These are phyloP conservation scores for Tephrocybe sp. DNA, from an alignment of 768 basidiomycete genomes.

Conservation along the genomic window DNA sequence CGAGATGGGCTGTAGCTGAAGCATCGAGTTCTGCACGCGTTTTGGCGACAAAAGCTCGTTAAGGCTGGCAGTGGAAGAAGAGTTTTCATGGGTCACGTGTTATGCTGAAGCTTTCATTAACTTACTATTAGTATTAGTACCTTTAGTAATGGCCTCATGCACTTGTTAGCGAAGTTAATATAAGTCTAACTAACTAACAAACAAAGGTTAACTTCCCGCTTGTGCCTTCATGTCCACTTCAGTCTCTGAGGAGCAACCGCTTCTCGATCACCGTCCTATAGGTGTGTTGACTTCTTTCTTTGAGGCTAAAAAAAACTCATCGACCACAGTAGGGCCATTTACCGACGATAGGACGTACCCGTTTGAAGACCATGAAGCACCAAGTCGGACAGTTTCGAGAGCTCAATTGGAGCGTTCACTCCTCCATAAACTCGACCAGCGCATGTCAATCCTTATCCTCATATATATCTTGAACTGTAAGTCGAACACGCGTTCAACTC, in stretches of 20 bases:
- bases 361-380: background rate
- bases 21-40: conserved; percentile 9
- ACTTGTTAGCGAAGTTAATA: too few species aligned
- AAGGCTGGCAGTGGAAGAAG: conserved; percentile 16
- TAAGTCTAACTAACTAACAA: too few species aligned
- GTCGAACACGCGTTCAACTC: conserved; percentile 9
- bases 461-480: conserved; percentile 54
- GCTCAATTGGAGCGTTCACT: conserved; percentile 49
- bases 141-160: too few species aligned
- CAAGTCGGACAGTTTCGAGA: conserved; percentile 44
- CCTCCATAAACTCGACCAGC: conserved; percentile 51
- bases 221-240: conserved; percentile 4
- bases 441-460: conserved; percentile 51
- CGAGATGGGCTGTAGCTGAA: conserved; percentile 10
- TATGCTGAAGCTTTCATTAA: too few species aligned
- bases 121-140: too few species aligned
- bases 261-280: conserved; percentile 6
- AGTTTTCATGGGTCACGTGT: conserved; percentile 21
- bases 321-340: background rate
- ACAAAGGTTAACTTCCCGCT: too few species aligned
- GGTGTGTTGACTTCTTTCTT: background rate
- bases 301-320: background rate
- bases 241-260: conserved; percentile 12
- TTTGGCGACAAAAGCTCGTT: conserved; percentile 13
- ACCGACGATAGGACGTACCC: background rate